Evolutionary conservation across 805 yeast species (phyloP), one percentile per base, ranked within the genome.

Genomic region (Nakazawaea siamensis): DNA sequence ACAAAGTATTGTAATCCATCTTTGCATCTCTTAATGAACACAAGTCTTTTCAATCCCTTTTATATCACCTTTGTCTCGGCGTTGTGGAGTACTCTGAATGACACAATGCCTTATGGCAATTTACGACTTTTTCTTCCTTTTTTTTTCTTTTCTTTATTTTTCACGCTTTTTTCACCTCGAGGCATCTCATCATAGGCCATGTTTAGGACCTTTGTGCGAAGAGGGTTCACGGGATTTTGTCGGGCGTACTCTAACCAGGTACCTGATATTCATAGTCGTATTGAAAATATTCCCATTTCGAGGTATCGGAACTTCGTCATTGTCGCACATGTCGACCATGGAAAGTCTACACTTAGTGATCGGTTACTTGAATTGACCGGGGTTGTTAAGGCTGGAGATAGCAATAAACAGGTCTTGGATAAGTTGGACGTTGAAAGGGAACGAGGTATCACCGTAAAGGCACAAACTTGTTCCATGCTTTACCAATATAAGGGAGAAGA

Each of bases 381-480:
- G 0, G 97, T 90, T 1, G 83, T 90, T 18, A 71, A 80, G 37
- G 73, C 84, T 0, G 86, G 87, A 2, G 55, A 46, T 31, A 57
- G 60, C 17, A 84, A 82, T 50, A 77, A 76, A 44, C 97, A 90
- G 55, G 90, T 92, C 24, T 63, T 90, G 43, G 98, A 90, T 53
- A 82, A 80, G 50, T 61, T 90, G 40, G 97, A 92, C 50, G 98
- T 90, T 14, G 98, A 90, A 54, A 65, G 95, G 52, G 97, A 90
- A 58, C 64, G 98, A 48, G 98, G 98, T 2, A 90, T 90, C 48
- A 90, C 98, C 0, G 92, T 90, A 37, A 90, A 90, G 56, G 97
- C 97, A 0, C 97, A 92, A 52, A 92, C 97, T 0, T 90, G 95
- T 48, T 71, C 95, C 0, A 92, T 90, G 97, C 68, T 92, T 40